Evolutionary conservation across 441 rosid genomes (phyloP).

Genomic region (Codiaeum variegatum): DNA sequence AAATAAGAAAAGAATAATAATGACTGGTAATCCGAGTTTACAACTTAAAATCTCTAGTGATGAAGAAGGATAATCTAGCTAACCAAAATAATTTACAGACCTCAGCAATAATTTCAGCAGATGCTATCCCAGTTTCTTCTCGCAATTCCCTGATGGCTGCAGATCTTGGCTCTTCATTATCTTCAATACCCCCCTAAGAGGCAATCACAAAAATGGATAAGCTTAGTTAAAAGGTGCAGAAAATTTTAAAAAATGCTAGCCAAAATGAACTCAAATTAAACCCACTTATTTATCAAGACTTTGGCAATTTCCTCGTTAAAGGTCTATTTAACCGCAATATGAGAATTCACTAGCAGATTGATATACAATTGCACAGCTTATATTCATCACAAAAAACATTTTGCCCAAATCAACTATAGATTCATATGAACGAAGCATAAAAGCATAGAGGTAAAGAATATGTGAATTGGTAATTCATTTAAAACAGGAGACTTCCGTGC

Average conservation of each 20-base stretch:
- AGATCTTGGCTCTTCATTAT: conserved; percentile 76
- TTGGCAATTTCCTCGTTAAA: neutral
- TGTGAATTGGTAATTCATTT: neutral
- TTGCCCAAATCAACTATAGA: neutral
- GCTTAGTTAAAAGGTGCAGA: conserved; percentile 12
- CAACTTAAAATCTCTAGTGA: neutral
- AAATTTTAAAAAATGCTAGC: neutral
- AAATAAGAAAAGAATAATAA: neutral
- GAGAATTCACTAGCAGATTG: neutral
- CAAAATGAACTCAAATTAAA: neutral
- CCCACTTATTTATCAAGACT: neutral
- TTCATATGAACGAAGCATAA: neutral
- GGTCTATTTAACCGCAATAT: neutral
- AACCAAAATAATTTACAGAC: conserved; percentile 29
- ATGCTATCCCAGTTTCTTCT: conserved; percentile 85
- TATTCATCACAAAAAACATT: neutral
- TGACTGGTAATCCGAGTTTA: neutral
- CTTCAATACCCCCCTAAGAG: conserved; percentile 86
- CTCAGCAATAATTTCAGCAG: conserved; percentile 81
- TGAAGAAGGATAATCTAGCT: neutral
- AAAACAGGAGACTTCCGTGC: neutral
- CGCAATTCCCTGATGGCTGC: conserved; percentile 81
- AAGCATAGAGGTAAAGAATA: neutral
- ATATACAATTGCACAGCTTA: neutral
- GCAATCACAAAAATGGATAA: conserved; percentile 10